These are phyloP conservation scores for Metarhizium robertsii DNA, from an alignment of 2,329 filamentous ascomycete species.

Conservation along the genomic window DNA sequence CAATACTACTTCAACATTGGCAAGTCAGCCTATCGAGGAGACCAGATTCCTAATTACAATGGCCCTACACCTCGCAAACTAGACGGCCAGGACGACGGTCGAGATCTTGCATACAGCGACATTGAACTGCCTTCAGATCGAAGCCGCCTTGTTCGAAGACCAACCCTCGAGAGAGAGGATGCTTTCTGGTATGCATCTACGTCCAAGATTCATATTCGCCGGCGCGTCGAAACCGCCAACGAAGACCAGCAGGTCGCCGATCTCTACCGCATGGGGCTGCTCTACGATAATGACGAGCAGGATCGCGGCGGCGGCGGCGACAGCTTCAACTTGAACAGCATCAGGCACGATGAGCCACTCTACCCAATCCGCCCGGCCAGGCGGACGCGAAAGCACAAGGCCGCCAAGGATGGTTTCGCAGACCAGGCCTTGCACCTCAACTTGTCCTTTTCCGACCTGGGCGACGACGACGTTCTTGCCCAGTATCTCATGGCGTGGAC, in stretches of 20 bases:
- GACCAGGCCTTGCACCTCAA: slow-evolving; percentile 22
- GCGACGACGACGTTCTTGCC: slow-evolving; percentile 28
- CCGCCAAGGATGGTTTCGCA: slow-evolving; percentile 9
- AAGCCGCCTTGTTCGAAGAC: slow-evolving; percentile 23
- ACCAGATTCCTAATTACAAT: neutral
- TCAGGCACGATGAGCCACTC: slow-evolving; percentile 26
- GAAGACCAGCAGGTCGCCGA: slow-evolving; percentile 29
- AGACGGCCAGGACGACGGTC: slow-evolving; percentile 20
- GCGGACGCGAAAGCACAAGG: slow-evolving; percentile 19
- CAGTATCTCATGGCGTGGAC: slow-evolving; percentile 21
- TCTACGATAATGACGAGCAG: slow-evolving; percentile 30
- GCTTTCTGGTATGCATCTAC: slow-evolving; percentile 35
- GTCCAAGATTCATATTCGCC: slow-evolving; percentile 20
- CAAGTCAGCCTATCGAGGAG: neutral
- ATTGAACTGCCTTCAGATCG: slow-evolving; percentile 28
- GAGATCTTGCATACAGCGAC: slow-evolving; percentile 24
- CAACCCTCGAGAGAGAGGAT: slow-evolving; percentile 35
- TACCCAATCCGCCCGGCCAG: slow-evolving; percentile 29
- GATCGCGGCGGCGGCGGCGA: slow-evolving; percentile 21
- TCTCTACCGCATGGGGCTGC: slow-evolving; percentile 34
- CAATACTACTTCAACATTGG: slow-evolving; percentile 2
- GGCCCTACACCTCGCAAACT: slow-evolving; percentile 1
- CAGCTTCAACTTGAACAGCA: slow-evolving; percentile 28
- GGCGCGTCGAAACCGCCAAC: slow-evolving; percentile 10
- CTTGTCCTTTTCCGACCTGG: slow-evolving; percentile 34